Evolutionary conservation across 495 filamentous ascomycete species (phyloP).

Genomic region (Schizothecium vesticola): DNA sequence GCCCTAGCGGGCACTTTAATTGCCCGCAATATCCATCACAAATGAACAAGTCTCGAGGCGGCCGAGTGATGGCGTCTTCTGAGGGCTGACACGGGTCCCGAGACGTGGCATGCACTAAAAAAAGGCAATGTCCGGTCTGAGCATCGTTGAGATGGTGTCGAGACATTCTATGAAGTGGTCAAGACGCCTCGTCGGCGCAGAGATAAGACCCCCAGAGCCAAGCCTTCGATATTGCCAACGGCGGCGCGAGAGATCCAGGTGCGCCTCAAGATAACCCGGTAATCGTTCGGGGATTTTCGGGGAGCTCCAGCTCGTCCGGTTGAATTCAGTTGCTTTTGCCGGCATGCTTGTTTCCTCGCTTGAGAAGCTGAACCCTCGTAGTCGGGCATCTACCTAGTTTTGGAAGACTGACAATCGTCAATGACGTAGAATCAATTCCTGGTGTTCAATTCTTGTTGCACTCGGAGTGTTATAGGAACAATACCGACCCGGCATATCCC

Average conservation of each 20-base stretch:
- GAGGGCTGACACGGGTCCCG: not conserved
- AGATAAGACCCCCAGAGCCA: not conserved
- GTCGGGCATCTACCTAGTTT: not conserved
- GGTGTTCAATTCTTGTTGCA: not conserved
- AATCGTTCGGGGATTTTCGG: not conserved
- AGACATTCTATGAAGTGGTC: not conserved
- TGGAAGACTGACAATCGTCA: not conserved
- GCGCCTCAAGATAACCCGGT: not conserved
- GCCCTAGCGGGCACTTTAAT: not conserved
- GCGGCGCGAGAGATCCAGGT: not conserved
- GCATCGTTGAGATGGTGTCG: slow-evolving; percentile 1
- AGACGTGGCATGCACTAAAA: not conserved
- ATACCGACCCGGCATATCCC: not conserved
- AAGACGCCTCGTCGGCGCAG: not conserved
- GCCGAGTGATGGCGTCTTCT: slow-evolving; percentile 4
- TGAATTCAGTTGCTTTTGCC: not conserved
- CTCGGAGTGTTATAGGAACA: not conserved
- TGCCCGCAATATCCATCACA: slow-evolving; percentile 3
- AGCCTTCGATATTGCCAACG: not conserved
- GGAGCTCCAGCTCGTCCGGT: not conserved
- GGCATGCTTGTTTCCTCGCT: not conserved
- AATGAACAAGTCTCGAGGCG: slow-evolving; percentile 1
- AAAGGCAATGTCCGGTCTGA: not conserved
- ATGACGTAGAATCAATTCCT: not conserved
- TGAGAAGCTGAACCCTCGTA: not conserved